Evolutionary conservation across 2,329 filamentous ascomycete genomes (phyloP), one percentile per base, ranked within the genome.

Genomic region (Apiospora pterosperma): DNA sequence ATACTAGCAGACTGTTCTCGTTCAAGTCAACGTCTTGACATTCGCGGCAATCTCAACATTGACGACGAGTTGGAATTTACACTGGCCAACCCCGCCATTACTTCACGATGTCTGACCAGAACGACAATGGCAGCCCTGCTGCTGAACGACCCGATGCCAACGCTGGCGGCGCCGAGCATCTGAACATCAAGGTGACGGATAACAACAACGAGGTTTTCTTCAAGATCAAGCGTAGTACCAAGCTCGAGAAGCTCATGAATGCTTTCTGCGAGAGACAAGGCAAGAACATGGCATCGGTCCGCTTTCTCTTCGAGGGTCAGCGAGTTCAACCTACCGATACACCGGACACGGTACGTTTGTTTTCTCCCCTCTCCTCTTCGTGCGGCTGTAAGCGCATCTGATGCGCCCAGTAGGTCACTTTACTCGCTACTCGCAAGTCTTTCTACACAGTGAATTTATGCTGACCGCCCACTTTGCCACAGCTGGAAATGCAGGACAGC

Each of bases 191-290:
- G 79, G 96, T 99, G 16, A 98, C 96, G 0, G 96, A 99, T 73
- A 97, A 97, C 82, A 97, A 97, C 83, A 99, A 99, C 78, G 96
- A 99, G 77, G 95, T 99, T 73, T 99, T 98, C 80, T 99, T 99
- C 85, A 99, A 99, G 85, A 99, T 99, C 83, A 99, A 99, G 90
- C 88, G 94, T 41, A 93, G 91, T 25, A 99, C 96, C 1, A 92
- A 93, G 77, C 87, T 99, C 1, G 96, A 97, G 82, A 99, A 99
- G 84, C 85, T 99, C 63, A 99, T 99, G 96, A 91, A 93, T 67
- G 96, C 96, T 23, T 99, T 98, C 79, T 99, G 96, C 79, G 95
- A 98, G 71, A 88, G 96, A 28, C 94, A 97, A 77, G 96, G 96
- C 72, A 98, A 98, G 84, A 88, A 90, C 38, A 82, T 90, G 7